Percentiles rank a stretch among this genome's conserved stretches.
phyloP scores from a whole-genome alignment of 495 filamentous ascomycete genomes.

The Thermothielavioides terrestris region DNA sequence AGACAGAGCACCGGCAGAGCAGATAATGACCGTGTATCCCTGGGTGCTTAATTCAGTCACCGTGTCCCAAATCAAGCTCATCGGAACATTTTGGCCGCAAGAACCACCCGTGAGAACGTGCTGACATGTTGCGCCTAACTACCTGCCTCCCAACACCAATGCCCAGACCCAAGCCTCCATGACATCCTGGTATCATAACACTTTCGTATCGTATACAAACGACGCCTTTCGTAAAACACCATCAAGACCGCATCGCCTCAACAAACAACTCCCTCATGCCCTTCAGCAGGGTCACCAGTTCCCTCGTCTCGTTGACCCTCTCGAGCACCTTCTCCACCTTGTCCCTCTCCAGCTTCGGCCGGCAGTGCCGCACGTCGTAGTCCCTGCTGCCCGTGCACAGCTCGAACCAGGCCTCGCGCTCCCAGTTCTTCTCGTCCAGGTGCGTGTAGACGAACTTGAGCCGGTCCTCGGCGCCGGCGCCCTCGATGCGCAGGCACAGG shows the following conservation, averaged over 20 bases:
- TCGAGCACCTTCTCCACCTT: constrained; percentile 66
- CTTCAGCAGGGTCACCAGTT: constrained; percentile 74
- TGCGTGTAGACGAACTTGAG: constrained; percentile 91
- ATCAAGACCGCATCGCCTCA: constrained; percentile 44
- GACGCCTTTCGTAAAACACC: too few species aligned
- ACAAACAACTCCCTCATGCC: constrained; percentile 86
- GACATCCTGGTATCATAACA: background rate
- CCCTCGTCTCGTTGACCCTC: constrained; percentile 70
- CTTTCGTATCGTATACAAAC: background rate
- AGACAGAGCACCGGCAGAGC: too few species aligned
- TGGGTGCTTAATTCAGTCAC: too few species aligned
- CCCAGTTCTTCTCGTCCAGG: constrained; percentile 78
- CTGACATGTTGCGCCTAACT: too few species aligned
- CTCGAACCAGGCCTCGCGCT: constrained; percentile 88
- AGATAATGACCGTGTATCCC: too few species aligned
- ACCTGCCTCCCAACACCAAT: too few species aligned
- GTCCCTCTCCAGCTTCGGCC: constrained; percentile 70
- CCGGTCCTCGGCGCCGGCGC: constrained; percentile 71
- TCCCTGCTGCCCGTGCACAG: constrained; percentile 70
- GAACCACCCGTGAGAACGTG: background rate
- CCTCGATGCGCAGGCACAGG: constrained; percentile 82
- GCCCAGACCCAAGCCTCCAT: background rate
- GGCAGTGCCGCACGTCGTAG: constrained; percentile 68
- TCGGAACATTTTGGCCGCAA: background rate
- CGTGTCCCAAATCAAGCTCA: background rate